Conservation (phyloP, 176 grass and related monocot genomes). For the Triticum dicoccoides region DNA sequence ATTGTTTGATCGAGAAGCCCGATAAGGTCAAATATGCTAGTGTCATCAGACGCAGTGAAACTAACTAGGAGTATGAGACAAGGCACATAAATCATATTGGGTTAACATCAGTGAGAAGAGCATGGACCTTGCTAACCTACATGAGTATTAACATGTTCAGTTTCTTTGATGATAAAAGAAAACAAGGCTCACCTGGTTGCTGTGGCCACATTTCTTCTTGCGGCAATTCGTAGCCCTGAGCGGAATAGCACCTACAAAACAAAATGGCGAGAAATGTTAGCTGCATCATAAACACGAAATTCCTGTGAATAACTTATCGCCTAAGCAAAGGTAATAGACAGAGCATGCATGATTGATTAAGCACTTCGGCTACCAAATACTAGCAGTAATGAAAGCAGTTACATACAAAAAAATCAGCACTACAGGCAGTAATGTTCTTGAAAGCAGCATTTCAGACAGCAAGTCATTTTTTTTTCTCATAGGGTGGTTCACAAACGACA, state of each 20-base stretch:
- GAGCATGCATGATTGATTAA: not conserved
- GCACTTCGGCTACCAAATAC: not conserved
- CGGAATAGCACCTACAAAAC: slow-evolving; percentile 12
- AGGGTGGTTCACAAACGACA: not conserved
- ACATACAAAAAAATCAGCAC: not conserved
- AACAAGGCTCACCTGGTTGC: slow-evolving; percentile 48
- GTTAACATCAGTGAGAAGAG: no score
- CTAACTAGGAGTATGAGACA: no score
- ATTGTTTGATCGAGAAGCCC: no score
- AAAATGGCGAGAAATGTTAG: not conserved
- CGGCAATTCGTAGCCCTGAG: not conserved
- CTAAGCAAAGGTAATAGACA: not conserved
- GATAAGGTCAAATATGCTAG: no score
- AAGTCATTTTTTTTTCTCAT: not conserved
- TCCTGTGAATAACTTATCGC: not conserved
- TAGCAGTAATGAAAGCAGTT: no score
- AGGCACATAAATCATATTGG: no score
- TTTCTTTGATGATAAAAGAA: not conserved
- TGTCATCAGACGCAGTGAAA: no score
- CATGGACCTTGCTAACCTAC: not conserved
- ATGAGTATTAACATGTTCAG: not conserved
- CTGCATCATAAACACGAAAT: not conserved
- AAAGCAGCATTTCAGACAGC: not conserved
- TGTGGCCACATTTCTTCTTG: slow-evolving; percentile 70
- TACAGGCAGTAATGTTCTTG: not conserved